Conservation (phyloP, 257 asterid species). For the Solanum dulcamara region DNA sequence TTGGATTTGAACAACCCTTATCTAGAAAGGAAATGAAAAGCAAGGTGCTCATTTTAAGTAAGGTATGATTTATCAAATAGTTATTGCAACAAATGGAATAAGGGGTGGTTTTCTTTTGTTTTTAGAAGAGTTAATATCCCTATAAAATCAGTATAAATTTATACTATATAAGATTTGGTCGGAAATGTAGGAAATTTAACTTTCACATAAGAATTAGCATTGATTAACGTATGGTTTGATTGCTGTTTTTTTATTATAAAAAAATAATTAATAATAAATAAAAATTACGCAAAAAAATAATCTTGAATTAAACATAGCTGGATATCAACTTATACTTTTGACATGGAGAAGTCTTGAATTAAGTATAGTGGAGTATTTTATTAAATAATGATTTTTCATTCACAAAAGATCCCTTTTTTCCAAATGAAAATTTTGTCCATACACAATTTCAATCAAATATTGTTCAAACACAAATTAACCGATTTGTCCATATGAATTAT, state of each 20-base stretch:
- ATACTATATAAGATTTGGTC: not conserved
- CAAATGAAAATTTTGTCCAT: not conserved
- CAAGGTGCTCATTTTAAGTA: not conserved
- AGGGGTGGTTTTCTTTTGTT: not conserved
- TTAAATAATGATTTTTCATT: not conserved
- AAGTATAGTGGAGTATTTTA: not conserved
- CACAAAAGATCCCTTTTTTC: not conserved
- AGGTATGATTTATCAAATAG: not conserved
- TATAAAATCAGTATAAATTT: no score
- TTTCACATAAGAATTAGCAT: not conserved
- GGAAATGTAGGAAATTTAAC: no score
- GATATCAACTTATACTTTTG: not conserved
- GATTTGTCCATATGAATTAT: not conserved
- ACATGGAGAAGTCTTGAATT: not conserved
- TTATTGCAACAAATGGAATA: no score
- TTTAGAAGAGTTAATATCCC: not conserved
- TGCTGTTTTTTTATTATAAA: no score
- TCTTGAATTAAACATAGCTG: not conserved
- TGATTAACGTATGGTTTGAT: not conserved
- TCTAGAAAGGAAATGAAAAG: not conserved
- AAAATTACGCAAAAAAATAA: no score
- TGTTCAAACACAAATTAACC: not conserved
- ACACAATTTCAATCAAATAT: not conserved
- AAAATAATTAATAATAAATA: no score
- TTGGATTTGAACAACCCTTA: not conserved